A percentile compares a stretch with the other conserved stretches of the same genome.
phyloP scores from a whole-genome alignment of 495 filamentous ascomycete species.

The Paragyromitra xinjiangensis region DNA sequence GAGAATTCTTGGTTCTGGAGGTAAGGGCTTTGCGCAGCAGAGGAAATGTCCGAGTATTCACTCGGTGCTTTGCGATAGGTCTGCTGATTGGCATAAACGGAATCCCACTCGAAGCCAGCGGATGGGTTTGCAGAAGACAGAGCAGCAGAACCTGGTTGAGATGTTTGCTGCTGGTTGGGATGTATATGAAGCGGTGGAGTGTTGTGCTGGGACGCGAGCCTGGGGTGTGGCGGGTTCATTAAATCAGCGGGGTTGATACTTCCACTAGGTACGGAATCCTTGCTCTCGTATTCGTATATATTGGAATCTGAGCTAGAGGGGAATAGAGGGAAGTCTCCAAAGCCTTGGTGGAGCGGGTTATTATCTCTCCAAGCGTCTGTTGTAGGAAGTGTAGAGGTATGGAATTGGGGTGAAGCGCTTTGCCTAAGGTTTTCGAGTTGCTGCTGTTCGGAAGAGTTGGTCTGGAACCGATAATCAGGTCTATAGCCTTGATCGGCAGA shows the following conservation, averaged over 20 bases:
- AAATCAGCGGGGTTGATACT: conserved; percentile 62
- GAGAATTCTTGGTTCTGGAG: conserved; percentile 80
- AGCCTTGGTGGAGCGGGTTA: conserved; percentile 29
- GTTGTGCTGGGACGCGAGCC: conserved; percentile 59
- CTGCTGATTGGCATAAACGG: conserved; percentile 61
- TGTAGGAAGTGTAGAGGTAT: conserved; percentile 45
- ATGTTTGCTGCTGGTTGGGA: conserved; percentile 67
- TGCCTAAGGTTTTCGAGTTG: conserved; percentile 48
- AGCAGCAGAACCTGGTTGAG: conserved; percentile 66
- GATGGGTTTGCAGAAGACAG: conserved; percentile 65
- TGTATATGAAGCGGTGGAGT: conserved; percentile 50
- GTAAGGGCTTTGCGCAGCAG: conserved; percentile 80
- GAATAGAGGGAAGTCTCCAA: conserved; percentile 66
- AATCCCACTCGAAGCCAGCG: conserved; percentile 72
- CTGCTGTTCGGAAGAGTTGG: conserved; percentile 33
- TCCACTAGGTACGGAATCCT: conserved; percentile 62
- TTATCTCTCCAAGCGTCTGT: conserved; percentile 28
- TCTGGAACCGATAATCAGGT: conserved; percentile 31
- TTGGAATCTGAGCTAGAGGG: conserved; percentile 65
- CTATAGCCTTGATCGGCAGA: conserved; percentile 44
- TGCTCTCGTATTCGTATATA: conserved; percentile 74
- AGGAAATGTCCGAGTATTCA: conserved; percentile 88
- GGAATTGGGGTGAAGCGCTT: conserved; percentile 50
- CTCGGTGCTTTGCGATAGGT: conserved; percentile 80
- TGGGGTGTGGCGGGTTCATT: conserved; percentile 66